Conservation (phyloP, 352 stramenopile genomes). For the Pythium folliculosum region DNA sequence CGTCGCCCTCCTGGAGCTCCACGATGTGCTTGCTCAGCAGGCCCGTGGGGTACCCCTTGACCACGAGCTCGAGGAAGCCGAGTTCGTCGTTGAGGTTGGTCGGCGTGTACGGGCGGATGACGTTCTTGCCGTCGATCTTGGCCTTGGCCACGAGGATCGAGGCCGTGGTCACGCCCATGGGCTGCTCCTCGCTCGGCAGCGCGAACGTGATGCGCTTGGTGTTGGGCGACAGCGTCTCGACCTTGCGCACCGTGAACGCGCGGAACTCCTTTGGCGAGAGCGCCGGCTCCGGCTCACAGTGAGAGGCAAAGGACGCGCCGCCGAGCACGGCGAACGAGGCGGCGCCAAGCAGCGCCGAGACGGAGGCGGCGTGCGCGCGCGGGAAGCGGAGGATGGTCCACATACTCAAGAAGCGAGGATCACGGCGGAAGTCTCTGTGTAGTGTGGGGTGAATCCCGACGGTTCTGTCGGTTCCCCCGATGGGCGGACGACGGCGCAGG, state of each 20-base stretch:
- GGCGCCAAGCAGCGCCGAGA: conserved; percentile 9
- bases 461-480: conserved; percentile 3
- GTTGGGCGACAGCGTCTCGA: conserved; percentile 64
- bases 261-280: conserved; percentile 61
- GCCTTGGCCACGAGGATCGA: conserved; percentile 65
- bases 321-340: conserved; percentile 20
- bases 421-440: conserved; percentile 4
- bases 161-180: conserved; percentile 52
- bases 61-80: conserved; percentile 77
- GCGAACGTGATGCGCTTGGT: conserved; percentile 61
- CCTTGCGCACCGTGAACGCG: conserved; percentile 57
- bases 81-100: conserved; percentile 72
- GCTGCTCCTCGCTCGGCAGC: conserved; percentile 56
- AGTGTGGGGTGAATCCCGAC: conserved; percentile 8
- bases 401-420: conserved; percentile 23
- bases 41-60: conserved; percentile 85
- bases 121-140: conserved; percentile 54
- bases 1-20: conserved; percentile 72
- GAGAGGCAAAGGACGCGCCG: conserved; percentile 20
- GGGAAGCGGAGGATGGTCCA: conserved; percentile 31
- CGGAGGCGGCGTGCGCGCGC: conserved; percentile 11
- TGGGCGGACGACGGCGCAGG: conserved; percentile 23
- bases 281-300: conserved; percentile 44
- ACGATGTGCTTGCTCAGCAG: conserved; percentile 86
- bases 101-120: conserved; percentile 86